These are phyloP conservation scores for Metarhizium album DNA, from an alignment of 2,329 filamentous ascomycete species.

Conservation along the genomic window DNA sequence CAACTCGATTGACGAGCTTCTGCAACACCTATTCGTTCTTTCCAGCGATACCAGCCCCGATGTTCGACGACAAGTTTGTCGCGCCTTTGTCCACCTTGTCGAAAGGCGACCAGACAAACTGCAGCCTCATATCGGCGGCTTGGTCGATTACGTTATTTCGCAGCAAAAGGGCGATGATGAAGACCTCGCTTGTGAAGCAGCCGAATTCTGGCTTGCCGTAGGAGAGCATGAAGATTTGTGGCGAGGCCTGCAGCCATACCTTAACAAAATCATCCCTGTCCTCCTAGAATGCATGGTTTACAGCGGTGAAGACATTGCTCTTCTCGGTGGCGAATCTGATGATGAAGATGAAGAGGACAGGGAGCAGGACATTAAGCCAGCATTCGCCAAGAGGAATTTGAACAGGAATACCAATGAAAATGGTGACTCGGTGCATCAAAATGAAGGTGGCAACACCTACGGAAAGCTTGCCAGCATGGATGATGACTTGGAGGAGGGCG, in stretches of 20 bases:
- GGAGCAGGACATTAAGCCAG: conserved; percentile 81
- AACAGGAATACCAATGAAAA: conserved; percentile 50
- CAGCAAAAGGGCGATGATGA: conserved; percentile 85
- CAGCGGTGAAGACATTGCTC: conserved; percentile 80
- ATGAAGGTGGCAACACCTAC: conserved; percentile 29
- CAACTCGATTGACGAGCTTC: conserved; percentile 67
- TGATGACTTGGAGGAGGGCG: conserved; percentile 77
- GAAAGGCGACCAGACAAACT: conserved; percentile 87
- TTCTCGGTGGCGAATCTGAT: conserved; percentile 72
- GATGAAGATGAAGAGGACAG: conserved; percentile 90
- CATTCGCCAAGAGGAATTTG: conserved; percentile 65
- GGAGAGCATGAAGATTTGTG: conserved; percentile 79
- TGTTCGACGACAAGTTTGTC: conserved; percentile 85
- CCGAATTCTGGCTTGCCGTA: conserved; percentile 93
- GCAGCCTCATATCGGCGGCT: conserved; percentile 71
- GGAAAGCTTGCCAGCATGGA: conserved; percentile 49
- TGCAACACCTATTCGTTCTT: conserved; percentile 74
- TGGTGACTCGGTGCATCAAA: conserved; percentile 17
- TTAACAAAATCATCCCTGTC: conserved; percentile 79
- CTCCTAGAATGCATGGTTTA: conserved; percentile 94
- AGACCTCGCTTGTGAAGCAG: conserved; percentile 84
- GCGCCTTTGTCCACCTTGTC: conserved; percentile 83
- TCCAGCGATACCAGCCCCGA: conserved; percentile 68
- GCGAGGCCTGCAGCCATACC: conserved; percentile 63
- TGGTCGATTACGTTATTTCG: conserved; percentile 86